A percentile compares a stretch with the other conserved stretches of the same genome.
Evolutionary conservation across 192 early-diverging fungal species (phyloP).

Genomic region (Endogone sp.): DNA sequence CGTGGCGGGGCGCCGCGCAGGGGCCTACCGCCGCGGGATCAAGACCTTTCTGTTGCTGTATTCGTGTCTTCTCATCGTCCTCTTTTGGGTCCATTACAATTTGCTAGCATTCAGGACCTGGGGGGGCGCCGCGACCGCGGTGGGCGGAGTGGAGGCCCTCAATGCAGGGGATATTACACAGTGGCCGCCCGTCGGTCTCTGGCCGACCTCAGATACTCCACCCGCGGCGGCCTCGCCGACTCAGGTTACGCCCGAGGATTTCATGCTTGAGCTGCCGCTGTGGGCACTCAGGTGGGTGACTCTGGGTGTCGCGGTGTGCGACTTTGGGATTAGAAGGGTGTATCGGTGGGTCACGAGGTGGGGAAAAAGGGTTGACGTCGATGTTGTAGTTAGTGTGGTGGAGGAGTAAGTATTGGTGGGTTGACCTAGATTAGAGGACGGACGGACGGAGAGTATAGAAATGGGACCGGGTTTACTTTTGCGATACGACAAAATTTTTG

Average conservation of each 20-base stretch:
- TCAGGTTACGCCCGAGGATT: constrained; percentile 24
- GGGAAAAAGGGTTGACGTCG: constrained; percentile 20
- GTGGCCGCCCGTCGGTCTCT: neutral
- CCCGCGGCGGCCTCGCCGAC: neutral
- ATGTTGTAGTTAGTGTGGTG: constrained; percentile 10
- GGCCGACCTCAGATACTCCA: neutral
- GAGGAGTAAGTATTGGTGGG: too few species aligned
- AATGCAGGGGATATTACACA: too few species aligned
- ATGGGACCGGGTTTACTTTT: too few species aligned
- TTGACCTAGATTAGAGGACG: too few species aligned
- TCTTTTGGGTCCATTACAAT: constrained; percentile 57
- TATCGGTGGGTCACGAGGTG: constrained; percentile 20
- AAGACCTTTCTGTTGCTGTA: constrained; percentile 40
- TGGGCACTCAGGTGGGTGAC: constrained; percentile 56
- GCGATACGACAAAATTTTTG: too few species aligned
- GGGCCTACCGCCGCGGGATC: constrained; percentile 1
- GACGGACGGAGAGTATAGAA: too few species aligned
- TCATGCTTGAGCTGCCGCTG: constrained; percentile 48
- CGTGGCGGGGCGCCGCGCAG: neutral
- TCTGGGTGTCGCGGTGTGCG: constrained; percentile 47
- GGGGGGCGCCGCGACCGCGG: constrained; percentile 5
- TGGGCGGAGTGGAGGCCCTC: constrained; percentile 9
- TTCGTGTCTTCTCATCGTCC: constrained; percentile 34
- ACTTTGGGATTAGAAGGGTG: constrained; percentile 25
- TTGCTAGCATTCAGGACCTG: constrained; percentile 43